phyloP scores from a whole-genome alignment of 1,284 basidiomycete genomes.

The Ganoderma boninense region DNA sequence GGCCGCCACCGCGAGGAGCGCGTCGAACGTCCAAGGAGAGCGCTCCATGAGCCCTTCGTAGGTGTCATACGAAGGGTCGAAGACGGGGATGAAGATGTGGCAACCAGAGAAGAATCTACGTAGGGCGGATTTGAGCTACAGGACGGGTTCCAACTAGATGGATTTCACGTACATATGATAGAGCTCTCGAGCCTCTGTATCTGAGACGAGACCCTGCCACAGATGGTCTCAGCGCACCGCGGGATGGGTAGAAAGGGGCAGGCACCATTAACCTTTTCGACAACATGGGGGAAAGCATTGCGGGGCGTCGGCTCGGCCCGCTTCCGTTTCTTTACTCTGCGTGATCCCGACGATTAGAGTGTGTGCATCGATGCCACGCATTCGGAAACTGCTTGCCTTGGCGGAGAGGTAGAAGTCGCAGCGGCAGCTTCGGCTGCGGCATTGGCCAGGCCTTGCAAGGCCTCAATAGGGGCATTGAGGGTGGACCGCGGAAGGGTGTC shows the following conservation, averaged over 20 bases:
- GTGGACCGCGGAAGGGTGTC: conserved; percentile 84
- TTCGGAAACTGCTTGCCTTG: conserved; percentile 22
- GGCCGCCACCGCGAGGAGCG: conserved; percentile 89
- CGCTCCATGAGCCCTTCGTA: conserved; percentile 91
- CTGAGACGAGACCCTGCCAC: conserved; percentile 75
- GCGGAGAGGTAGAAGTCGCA: conserved; percentile 51
- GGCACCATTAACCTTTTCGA: conserved; percentile 72
- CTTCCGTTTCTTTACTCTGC: conserved; percentile 86
- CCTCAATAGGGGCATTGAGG: conserved; percentile 92
- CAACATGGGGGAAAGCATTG: conserved; percentile 85
- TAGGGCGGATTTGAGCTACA: conserved; percentile 10
- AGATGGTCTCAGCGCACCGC: background rate
- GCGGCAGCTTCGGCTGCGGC: conserved; percentile 93
- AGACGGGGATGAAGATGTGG: conserved; percentile 93
- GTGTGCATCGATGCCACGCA: background rate
- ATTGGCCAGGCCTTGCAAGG: conserved; percentile 90
- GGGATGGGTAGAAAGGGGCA: conserved; percentile 7
- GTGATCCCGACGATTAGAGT: conserved; percentile 16
- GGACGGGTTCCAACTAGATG: background rate
- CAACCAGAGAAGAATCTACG: conserved; percentile 93
- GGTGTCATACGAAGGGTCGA: conserved; percentile 90
- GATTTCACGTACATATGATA: conserved; percentile 73
- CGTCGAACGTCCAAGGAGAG: conserved; percentile 93
- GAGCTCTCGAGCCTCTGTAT: conserved; percentile 80
- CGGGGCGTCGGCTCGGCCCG: conserved; percentile 87